Evolutionary conservation across 768 basidiomycete genomes (phyloP), one percentile per base, ranked within the genome.

Genomic region (Mrakia blollopis): DNA sequence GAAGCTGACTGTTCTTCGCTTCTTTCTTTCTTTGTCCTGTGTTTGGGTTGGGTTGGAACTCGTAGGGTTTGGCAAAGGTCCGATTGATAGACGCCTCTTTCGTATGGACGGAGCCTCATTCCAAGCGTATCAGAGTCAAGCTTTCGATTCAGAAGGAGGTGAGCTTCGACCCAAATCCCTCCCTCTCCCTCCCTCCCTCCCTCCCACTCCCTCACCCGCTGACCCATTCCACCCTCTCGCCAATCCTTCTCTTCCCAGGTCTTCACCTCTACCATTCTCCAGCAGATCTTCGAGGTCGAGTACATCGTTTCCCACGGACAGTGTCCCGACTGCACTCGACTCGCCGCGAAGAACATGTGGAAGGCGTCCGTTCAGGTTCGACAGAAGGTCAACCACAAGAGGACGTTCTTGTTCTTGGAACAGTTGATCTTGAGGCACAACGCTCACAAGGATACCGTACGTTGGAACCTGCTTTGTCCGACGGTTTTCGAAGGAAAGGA

Each of bases 21-120:
- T 18, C 57, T 8, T 35, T 30, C 74, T 69, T 63, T 25, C 50
- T 60, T 23, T 28, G 39, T 50, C 25, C 61, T 2, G 13, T 41
- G 50, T 23, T 28, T 28, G n/a, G 8, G 50, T 3, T 52, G 50
- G 16, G 3, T 21, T 16, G 57, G 9, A 10, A 7, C 14, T 8
- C 10, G 13, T n/a, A 78, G 77, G 77, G 77, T 44, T 86, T 98
- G 32, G 91, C 89, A 81, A 95, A 93, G 86, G 94, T 98, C 37
- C 91, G 96, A 69, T 85, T 99, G 61, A 95, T 97, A n/a, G 96
- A 98, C 79, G 97, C 97, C 2, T 92, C 94, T 79, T 98, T 98
- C 83, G 93, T 98, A 81, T 99, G 97, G 97, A 99, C 97, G 30
- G 97, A 99, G 82, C 97, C 97, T 3, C 96, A 99, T 85, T 94